Evolutionary conservation across 371 early-diverging fungal species (phyloP).

Genomic region (Dichotomocladium elegans): DNA sequence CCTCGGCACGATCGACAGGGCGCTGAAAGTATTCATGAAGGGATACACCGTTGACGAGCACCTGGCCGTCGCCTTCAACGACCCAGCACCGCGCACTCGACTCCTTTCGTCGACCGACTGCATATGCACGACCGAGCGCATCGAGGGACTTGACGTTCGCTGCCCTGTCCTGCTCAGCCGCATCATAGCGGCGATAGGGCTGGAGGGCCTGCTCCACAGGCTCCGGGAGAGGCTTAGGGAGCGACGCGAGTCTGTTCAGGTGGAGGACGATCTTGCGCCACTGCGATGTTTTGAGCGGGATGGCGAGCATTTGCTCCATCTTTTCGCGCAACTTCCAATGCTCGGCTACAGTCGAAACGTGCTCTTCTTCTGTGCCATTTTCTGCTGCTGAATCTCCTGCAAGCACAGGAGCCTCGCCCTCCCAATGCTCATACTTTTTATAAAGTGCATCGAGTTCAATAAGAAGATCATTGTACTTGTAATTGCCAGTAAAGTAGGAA

Average conservation of each 20-base stretch:
- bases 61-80: slow-evolving; percentile 72
- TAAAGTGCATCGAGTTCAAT: slow-evolving; percentile 67
- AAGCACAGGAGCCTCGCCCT: slow-evolving; percentile 3
- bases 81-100: slow-evolving; percentile 78
- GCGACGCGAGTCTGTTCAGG: slow-evolving; percentile 48
- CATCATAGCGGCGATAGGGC: slow-evolving; percentile 37
- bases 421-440: slow-evolving; percentile 38
- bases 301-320: slow-evolving; percentile 49
- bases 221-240: slow-evolving; percentile 48
- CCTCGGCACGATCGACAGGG: slow-evolving; percentile 60
- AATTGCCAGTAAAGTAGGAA: slow-evolving; percentile 90
- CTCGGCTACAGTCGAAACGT: slow-evolving; percentile 19
- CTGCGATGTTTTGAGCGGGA: slow-evolving; percentile 62
- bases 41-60: slow-evolving; percentile 83
- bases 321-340: slow-evolving; percentile 56
- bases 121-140: slow-evolving; percentile 74
- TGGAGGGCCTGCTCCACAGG: slow-evolving; percentile 41
- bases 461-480: slow-evolving; percentile 72
- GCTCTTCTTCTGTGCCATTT: slow-evolving; percentile 14
- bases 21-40: slow-evolving; percentile 74
- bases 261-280: slow-evolving; percentile 57
- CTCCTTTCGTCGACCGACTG: slow-evolving; percentile 84
- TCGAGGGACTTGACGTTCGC: slow-evolving; percentile 52
- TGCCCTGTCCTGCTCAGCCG: not conserved
- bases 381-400: slow-evolving; percentile 11